phyloP scores from a whole-genome alignment of 805 yeast species.

The Spathaspora arborariae region DNA sequence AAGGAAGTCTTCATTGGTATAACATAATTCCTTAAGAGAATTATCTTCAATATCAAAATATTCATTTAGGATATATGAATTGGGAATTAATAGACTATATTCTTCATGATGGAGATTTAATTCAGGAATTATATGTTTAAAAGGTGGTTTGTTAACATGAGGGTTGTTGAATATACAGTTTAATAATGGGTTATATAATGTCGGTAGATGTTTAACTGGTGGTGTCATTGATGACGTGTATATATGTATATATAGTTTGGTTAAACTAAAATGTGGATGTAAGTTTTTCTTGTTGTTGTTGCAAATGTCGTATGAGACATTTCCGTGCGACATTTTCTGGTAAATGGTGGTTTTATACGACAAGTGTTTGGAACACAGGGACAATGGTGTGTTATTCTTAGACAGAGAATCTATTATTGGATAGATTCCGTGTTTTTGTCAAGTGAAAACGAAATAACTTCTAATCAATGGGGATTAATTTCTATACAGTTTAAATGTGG shows the following conservation, averaged over 20 bases:
- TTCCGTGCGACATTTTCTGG: too few relatives aligned
- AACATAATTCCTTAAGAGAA: constrained; percentile 49
- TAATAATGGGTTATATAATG: constrained; percentile 57
- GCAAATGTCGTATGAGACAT: neutral
- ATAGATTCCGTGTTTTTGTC: too few relatives aligned
- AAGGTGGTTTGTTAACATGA: constrained; percentile 34
- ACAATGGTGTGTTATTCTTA: too few relatives aligned
- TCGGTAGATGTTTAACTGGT: constrained; percentile 41
- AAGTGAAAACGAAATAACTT: too few relatives aligned
- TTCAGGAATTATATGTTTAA: constrained; percentile 42
- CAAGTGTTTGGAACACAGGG: too few relatives aligned
- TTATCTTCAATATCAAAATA: constrained; percentile 21
- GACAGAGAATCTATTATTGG: too few relatives aligned
- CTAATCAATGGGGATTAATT: too few relatives aligned
- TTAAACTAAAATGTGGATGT: neutral
- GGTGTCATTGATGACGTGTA: neutral
- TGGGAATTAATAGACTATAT: constrained; percentile 65
- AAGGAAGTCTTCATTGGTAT: constrained; percentile 52
- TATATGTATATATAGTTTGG: neutral
- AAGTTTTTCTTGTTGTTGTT: neutral
- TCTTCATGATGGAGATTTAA: constrained; percentile 41
- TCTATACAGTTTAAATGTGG: too few relatives aligned
- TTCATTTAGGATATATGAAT: constrained; percentile 41
- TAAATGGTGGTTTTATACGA: too few relatives aligned
- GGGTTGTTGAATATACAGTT: constrained; percentile 68